Conservation (phyloP, 345 rosid genomes). For the Schrenkiella parvula region DNA sequence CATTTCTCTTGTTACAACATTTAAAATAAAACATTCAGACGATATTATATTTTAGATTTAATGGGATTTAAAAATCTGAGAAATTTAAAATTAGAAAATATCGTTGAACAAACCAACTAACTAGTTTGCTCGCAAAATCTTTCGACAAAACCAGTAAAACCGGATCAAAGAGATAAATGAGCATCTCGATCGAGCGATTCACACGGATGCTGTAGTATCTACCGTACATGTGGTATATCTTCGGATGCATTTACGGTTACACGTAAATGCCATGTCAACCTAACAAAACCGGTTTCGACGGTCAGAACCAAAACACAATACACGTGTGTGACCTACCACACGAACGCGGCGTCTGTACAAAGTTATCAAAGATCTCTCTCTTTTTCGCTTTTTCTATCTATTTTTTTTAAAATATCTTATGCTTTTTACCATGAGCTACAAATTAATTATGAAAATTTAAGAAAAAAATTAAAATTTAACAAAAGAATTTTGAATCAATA, state of each 20-base stretch:
- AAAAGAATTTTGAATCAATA: no score
- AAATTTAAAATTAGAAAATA: background rate
- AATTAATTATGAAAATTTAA: background rate
- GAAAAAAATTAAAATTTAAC: no score
- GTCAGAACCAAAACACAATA: background rate
- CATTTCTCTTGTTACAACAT: background rate
- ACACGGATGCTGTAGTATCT: background rate
- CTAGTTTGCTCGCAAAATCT: conserved; percentile 4
- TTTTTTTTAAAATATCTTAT: background rate
- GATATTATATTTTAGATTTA: background rate
- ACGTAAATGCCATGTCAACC: conserved; percentile 30
- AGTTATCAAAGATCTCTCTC: conserved; percentile 58
- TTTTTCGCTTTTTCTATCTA: background rate
- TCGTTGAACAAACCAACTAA: conserved; percentile 8
- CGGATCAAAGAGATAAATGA: conserved; percentile 9
- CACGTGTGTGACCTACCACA: conserved; percentile 53
- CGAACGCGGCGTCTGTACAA: conserved; percentile 45
- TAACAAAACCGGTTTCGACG: conserved; percentile 10
- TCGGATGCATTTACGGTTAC: background rate
- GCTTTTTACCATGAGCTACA: background rate
- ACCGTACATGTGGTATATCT: conserved; percentile 32
- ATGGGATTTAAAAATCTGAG: background rate
- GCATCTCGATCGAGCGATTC: conserved; percentile 9
- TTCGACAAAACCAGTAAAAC: conserved; percentile 27
- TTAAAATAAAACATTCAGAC: background rate